Evolutionary conservation across 176 grass and related monocot species (phyloP).

Genomic region (Eragrostis curvula): DNA sequence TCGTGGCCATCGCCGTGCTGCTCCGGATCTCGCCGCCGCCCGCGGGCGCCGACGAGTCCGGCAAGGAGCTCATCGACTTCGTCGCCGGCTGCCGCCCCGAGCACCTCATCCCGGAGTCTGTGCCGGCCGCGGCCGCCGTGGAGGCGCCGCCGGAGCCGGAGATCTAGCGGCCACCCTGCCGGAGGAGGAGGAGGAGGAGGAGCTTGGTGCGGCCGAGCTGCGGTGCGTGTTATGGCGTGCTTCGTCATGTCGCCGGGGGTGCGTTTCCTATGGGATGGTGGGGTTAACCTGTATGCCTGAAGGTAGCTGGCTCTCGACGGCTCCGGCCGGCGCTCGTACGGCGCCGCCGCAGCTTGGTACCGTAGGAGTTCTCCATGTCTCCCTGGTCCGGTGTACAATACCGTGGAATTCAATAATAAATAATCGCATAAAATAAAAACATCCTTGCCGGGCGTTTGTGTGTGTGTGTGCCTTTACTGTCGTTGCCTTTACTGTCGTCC

Average conservation of each 20-base stretch:
- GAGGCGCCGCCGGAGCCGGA: slow-evolving; percentile 51
- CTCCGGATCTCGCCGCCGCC: slow-evolving; percentile 76
- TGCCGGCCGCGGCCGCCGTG: neutral
- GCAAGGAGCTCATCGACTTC: slow-evolving; percentile 80
- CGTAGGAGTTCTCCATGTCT: slow-evolving; percentile 41
- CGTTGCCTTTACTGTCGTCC: no score
- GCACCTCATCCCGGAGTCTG: slow-evolving; percentile 29
- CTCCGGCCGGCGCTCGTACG: slow-evolving; percentile 17
- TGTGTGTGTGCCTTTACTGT: neutral
- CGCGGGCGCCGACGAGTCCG: slow-evolving; percentile 45
- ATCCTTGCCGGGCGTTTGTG: slow-evolving; percentile 5
- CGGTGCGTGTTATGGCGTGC: neutral
- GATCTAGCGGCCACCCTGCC: slow-evolving; percentile 27
- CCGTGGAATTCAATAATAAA: slow-evolving; percentile 54
- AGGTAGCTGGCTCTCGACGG: neutral
- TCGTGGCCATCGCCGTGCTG: slow-evolving; percentile 65
- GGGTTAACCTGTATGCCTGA: slow-evolving; percentile 23
- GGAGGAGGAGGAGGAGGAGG: neutral
- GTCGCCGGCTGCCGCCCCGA: slow-evolving; percentile 57
- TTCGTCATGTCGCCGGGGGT: neutral
- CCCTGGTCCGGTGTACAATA: slow-evolving; percentile 45
- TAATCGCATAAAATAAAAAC: slow-evolving; percentile 17
- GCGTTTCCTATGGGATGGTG: neutral
- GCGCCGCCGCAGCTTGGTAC: slow-evolving; percentile 27
- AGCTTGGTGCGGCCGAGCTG: neutral